Evolutionary conservation across 2,329 filamentous ascomycete species (phyloP).

Genomic region (Hypoxylon sp.): DNA sequence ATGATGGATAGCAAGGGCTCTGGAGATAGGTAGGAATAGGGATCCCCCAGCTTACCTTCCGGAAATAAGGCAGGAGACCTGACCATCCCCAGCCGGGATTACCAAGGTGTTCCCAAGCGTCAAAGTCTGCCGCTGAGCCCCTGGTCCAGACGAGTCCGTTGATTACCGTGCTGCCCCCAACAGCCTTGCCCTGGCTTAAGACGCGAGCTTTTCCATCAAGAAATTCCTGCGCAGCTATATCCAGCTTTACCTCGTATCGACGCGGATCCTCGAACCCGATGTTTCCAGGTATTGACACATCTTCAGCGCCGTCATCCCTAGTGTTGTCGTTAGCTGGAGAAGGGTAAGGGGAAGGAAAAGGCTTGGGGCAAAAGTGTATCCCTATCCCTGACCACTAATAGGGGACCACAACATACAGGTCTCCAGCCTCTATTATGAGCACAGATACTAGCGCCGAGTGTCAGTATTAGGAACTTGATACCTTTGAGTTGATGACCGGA

Average conservation of each 20-base stretch:
- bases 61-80: constrained; percentile 64
- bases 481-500: neutral
- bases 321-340: constrained; percentile 27
- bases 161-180: constrained; percentile 59
- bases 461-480: constrained; percentile 24
- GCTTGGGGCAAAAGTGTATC: no score
- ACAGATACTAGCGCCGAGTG: constrained; percentile 45
- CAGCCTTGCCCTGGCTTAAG: constrained; percentile 57
- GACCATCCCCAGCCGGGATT: constrained; percentile 61
- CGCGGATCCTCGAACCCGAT: constrained; percentile 47
- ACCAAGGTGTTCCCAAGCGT: constrained; percentile 61
- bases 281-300: constrained; percentile 49
- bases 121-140: constrained; percentile 58
- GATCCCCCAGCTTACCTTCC: constrained; percentile 56
- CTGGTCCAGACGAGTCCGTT: constrained; percentile 61
- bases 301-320: constrained; percentile 50
- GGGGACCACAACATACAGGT: constrained; percentile 45
- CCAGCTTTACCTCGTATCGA: constrained; percentile 53
- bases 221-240: constrained; percentile 52
- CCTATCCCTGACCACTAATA: neutral
- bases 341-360: neutral
- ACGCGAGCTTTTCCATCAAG: constrained; percentile 55
- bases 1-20: neutral
- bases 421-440: constrained; percentile 50
- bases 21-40: neutral